Base-by-base conservation (phyloP, 352 stramenopile genomes). In the Pythium dissimile region DNA sequence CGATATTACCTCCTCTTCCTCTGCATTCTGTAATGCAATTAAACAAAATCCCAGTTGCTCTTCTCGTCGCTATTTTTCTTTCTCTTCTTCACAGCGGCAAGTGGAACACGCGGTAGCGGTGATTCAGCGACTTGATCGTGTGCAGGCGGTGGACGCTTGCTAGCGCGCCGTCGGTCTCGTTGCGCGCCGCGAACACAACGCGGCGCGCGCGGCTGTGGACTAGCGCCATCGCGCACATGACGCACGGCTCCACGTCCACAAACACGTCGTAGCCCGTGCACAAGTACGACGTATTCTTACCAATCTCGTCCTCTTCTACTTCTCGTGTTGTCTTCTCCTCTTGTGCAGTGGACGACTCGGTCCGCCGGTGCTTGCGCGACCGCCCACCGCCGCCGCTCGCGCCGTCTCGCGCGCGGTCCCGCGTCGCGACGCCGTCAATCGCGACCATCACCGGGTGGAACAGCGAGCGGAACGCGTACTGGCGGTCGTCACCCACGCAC, bases 221-320 rank as follows among this genome's bases (percentile, higher is more conserved):
- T 1, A 97, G 73, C 8, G 88, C 89, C 89, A 97, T 97, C 1
- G 89, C 81, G 50, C 88, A 96, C 86, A 96, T 95, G 15, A 69
- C 70, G 39, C 88, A 96, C 37, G 89, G 89, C 66, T 97, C 89
- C 23, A 67, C 53, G 49, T 94, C 86, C 20, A 95, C 18, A 47
- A 91, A 96, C 35, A 95, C 66, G 37, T 96, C 89, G 59, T 95
- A 91, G 30, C 85, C 86, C 5, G 88, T 97, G 59, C 88, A 96
- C 50, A 97, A 59, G 52, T 97, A 97, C 31, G 86, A 89, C 53
- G n/a, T n/a, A n/a, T n/a, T n/a, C n/a, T n/a, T n/a, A n/a, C 87
- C 67, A 7, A 38, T 56, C 12, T 43, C 32, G 35, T 64, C 9
- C 11, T 54, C 46, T 13, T 42, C 30, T 8, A 20, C 1, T 13